These are phyloP conservation scores for Pseudocercospora cruenta DNA, from an alignment of 2,329 filamentous ascomycete species.

Conservation along the genomic window DNA sequence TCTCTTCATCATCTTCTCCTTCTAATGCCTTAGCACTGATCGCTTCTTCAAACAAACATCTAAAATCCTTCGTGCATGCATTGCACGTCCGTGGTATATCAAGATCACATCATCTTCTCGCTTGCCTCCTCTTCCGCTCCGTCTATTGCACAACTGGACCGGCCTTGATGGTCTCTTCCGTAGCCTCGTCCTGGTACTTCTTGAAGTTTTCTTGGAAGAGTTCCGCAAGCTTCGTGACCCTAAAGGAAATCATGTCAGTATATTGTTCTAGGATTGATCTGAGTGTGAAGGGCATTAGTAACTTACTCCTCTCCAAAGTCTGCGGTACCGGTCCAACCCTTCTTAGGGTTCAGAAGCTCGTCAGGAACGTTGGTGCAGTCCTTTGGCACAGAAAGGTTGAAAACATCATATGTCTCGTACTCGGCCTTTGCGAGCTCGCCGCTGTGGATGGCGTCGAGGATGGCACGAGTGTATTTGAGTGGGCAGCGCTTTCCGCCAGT, in stretches of 20 bases:
- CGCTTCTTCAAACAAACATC: not conserved
- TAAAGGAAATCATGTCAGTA: not conserved
- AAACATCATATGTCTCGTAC: conserved; percentile 93
- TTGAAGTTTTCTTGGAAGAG: conserved; percentile 98
- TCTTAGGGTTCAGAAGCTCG: conserved; percentile 92
- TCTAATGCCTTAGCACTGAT: conserved; percentile 1
- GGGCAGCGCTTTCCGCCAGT: conserved; percentile 94
- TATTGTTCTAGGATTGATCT: no score
- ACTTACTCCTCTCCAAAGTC: conserved; percentile 73
- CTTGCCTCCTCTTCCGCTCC: not conserved
- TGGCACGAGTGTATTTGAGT: conserved; percentile 97
- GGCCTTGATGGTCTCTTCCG: conserved; percentile 49
- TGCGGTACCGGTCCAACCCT: conserved; percentile 82
- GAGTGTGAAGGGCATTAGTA: not conserved
- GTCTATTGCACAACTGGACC: conserved; percentile 39
- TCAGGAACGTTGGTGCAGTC: conserved; percentile 83
- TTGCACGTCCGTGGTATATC: not conserved
- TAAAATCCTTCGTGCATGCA: not conserved
- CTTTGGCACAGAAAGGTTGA: conserved; percentile 97
- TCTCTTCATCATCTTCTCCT: not conserved
- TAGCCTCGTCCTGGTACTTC: conserved; percentile 85
- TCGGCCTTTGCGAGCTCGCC: conserved; percentile 91
- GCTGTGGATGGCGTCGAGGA: conserved; percentile 96
- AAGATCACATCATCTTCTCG: not conserved
- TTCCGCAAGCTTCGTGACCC: conserved; percentile 78